Evolutionary conservation across 139 green algal species (phyloP), one percentile per base, ranked within the genome.

Genomic region (Chlorella sp.): DNA sequence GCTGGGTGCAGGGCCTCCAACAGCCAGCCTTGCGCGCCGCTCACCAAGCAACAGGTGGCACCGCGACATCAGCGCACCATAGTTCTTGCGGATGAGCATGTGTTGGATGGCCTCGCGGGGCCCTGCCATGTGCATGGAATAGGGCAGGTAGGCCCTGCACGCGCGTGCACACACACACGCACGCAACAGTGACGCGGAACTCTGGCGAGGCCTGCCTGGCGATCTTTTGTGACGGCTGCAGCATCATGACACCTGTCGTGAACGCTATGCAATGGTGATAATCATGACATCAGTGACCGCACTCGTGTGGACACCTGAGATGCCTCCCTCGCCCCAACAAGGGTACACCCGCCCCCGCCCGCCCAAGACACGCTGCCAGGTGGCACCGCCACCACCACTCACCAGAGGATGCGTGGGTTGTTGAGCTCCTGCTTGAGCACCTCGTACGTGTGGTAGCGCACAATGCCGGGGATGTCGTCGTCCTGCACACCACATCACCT

Each of bases 51-150:
- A 30, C 10, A 20, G 60, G n/a, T 66, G 26, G 60, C 60, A 17
- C n/a, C 32, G 26, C n/a, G 26, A 35, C 49, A 26, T 27, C 68
- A 30, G 10, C 75, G 10, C 50, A 81, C 82, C 91, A 69, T 97
- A 97, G 87, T 97, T 97, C 77, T 95, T 95, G 74, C 92, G 87
- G 76, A 97, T 92, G 77, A 97, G 88, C 91, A 97, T 97, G 86
- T 97, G 93, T 83, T 96, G 93, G 77, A 97, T 94, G 68, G 93
- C 92, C 82, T 97, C 93, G 5, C 92, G 81, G 20, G 93, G 93
- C 6, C 92, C 93, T 0, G 92, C 92, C 92, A 97, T 97, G 84
- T 97, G 92, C 92, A 97, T 97, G 75, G 86, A 93, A 86, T 97
- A 97, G 64, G 92, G 92, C 61, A 80, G 74, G 74, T 80, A 80